Evolutionary conservation across 495 filamentous ascomycete genomes (phyloP).

Genomic region (Lasiosphaeria hispida): DNA sequence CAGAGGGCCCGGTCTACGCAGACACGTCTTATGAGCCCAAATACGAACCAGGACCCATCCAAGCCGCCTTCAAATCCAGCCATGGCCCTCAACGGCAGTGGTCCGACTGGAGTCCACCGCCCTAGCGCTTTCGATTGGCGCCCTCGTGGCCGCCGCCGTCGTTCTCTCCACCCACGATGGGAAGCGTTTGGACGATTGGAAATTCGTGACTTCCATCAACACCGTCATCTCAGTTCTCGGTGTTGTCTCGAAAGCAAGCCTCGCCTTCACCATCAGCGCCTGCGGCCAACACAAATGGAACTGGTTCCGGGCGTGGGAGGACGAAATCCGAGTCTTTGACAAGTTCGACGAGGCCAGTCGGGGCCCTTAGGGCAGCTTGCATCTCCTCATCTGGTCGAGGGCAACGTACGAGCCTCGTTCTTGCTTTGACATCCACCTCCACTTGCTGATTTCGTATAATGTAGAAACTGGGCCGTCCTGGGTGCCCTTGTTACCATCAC

Average conservation of each 20-base stretch:
- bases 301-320: background rate
- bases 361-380: background rate
- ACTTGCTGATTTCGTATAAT: background rate
- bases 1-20: too few relatives aligned
- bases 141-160: background rate
- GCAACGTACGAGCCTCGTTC: background rate
- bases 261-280: conserved; percentile 1
- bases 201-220: background rate
- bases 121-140: background rate
- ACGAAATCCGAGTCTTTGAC: conserved; percentile 1
- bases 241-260: background rate
- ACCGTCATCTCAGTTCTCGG: conserved; percentile 6
- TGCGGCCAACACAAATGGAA: conserved; percentile 8
- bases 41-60: too few relatives aligned
- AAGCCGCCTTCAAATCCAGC: too few relatives aligned
- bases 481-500: conserved; percentile 1
- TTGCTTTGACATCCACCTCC: too few relatives aligned
- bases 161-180: conserved; percentile 3
- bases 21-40: too few relatives aligned
- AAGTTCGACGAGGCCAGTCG: conserved; percentile 6
- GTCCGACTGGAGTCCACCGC: background rate
- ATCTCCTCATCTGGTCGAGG: conserved; percentile 1
- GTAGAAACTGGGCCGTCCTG: conserved; percentile 5
- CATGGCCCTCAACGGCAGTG: too few relatives aligned
- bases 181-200: background rate